Percentiles rank a stretch among this genome's conserved stretches.
phyloP scores from a whole-genome alignment of 2,329 filamentous ascomycete species.

The Arthrobotrys sinensis region DNA sequence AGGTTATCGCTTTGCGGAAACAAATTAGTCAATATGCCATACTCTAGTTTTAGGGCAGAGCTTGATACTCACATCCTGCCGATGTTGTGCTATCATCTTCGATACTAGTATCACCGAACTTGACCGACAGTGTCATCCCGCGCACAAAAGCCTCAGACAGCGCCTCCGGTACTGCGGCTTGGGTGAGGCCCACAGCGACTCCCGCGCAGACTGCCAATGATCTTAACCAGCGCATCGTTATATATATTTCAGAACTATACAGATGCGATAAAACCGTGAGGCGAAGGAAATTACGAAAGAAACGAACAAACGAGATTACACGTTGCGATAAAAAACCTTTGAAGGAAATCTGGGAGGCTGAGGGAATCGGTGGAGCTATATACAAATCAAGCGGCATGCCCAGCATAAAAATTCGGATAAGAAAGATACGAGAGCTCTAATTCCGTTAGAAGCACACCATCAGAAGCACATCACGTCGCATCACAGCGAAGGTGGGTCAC shows the following conservation, averaged over 20 bases:
- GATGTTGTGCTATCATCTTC: slow-evolving; percentile 41
- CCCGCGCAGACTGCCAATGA: slow-evolving; percentile 45
- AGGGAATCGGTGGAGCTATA: slow-evolving; percentile 28
- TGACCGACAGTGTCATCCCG: slow-evolving; percentile 47
- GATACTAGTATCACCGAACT: slow-evolving; percentile 44
- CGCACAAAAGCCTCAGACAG: slow-evolving; percentile 51
- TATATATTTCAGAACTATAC: slow-evolving; percentile 2
- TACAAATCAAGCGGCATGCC: slow-evolving; percentile 24
- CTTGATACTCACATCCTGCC: slow-evolving; percentile 42
- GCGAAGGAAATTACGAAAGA: slow-evolving; percentile 23
- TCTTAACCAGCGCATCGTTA: slow-evolving; percentile 58
- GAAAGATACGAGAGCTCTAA: slow-evolving; percentile 47
- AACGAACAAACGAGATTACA: slow-evolving; percentile 49
- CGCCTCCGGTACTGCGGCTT: slow-evolving; percentile 43
- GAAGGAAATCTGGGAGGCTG: slow-evolving; percentile 40
- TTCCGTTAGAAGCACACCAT: slow-evolving; percentile 37
- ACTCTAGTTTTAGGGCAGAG: neutral
- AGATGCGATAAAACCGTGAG: slow-evolving; percentile 50
- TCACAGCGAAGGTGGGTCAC: slow-evolving; percentile 43
- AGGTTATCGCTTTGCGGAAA: slow-evolving; percentile 36
- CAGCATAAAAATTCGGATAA: slow-evolving; percentile 50
- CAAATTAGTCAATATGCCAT: slow-evolving; percentile 12
- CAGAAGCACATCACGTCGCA: slow-evolving; percentile 60
- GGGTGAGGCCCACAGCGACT: slow-evolving; percentile 37
- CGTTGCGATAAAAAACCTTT: slow-evolving; percentile 30